These are phyloP conservation scores for Calocybe gangraenosa DNA, from an alignment of 768 basidiomycete species.

Conservation along the genomic window DNA sequence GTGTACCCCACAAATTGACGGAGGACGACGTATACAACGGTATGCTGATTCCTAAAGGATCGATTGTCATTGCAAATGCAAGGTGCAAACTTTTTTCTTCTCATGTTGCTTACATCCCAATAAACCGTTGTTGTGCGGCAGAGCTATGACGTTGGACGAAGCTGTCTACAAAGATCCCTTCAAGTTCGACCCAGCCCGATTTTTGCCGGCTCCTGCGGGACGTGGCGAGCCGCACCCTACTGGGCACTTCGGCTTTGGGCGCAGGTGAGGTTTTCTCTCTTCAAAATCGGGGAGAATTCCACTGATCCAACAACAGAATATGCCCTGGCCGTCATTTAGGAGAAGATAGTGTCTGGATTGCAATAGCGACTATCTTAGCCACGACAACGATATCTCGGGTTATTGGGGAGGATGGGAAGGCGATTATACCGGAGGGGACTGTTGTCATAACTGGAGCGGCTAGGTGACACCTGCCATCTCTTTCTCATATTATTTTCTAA, in stretches of 20 bases:
- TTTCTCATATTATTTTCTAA: not conserved
- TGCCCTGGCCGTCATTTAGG: slow-evolving; percentile 26
- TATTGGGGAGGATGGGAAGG: slow-evolving; percentile 2
- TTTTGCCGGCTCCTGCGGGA: slow-evolving; percentile 9
- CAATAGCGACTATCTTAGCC: slow-evolving; percentile 6
- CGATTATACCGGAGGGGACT: slow-evolving; percentile 1
- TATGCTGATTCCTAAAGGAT: slow-evolving; percentile 15
- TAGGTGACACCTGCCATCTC: slow-evolving; percentile 9
- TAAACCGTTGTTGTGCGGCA: not conserved
- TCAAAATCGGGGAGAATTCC: not conserved
- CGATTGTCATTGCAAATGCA: slow-evolving; percentile 11
- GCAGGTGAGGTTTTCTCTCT: slow-evolving; percentile 8
- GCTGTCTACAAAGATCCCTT: slow-evolving; percentile 9
- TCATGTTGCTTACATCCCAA: not conserved
- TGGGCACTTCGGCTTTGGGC: slow-evolving; percentile 14
- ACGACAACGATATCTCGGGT: slow-evolving; percentile 3
- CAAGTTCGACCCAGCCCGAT: slow-evolving; percentile 12
- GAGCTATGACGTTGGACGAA: slow-evolving; percentile 14
- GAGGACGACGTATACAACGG: slow-evolving; percentile 15
- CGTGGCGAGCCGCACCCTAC: slow-evolving; percentile 10
- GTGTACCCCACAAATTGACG: slow-evolving; percentile 8
- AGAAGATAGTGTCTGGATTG: slow-evolving; percentile 30
- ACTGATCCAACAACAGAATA: not conserved
- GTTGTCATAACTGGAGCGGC: not conserved
- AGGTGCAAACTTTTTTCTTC: slow-evolving; percentile 5